Conservation (phyloP, 371 early-diverging fungal genomes). For the Funneliformis caledonium region DNA sequence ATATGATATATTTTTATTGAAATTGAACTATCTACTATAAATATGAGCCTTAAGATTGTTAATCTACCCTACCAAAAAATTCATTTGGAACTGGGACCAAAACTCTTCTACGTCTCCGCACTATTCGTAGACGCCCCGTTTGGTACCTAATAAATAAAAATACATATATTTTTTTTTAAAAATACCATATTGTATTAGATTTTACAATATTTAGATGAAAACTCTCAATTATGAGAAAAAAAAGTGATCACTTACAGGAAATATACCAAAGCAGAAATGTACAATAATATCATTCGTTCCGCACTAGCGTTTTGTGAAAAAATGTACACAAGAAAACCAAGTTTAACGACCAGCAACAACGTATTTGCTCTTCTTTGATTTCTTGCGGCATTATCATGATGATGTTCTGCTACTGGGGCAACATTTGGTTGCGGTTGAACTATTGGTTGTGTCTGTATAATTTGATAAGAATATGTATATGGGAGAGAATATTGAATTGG, state of each 20-base stretch:
- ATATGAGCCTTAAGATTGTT: not conserved
- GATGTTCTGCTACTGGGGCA: not conserved
- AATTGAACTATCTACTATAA: not conserved
- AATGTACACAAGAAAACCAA: constrained; percentile 49
- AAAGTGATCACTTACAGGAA: constrained; percentile 45
- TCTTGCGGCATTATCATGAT: constrained; percentile 45
- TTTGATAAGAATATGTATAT: constrained; percentile 6
- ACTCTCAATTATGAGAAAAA: not conserved
- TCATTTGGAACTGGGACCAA: constrained; percentile 25
- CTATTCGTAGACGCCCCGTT: constrained; percentile 50
- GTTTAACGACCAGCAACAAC: constrained; percentile 48
- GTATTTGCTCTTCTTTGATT: constrained; percentile 47
- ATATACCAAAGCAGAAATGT: constrained; percentile 47
- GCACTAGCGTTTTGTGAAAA: constrained; percentile 51
- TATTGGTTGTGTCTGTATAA: not conserved
- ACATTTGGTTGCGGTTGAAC: constrained; percentile 13
- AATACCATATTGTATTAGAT: not conserved
- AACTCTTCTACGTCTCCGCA: constrained; percentile 44
- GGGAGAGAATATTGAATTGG: constrained; percentile 20
- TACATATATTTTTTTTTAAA: no score
- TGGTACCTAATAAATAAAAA: constrained; percentile 43
- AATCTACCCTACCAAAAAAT: not conserved
- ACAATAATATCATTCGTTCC: constrained; percentile 48
- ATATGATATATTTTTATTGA: not conserved
- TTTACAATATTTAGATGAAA: not conserved